These are phyloP conservation scores for Lizanozyma gosingica DNA, from an alignment of 1,139 yeast genomes.

Conservation along the genomic window DNA sequence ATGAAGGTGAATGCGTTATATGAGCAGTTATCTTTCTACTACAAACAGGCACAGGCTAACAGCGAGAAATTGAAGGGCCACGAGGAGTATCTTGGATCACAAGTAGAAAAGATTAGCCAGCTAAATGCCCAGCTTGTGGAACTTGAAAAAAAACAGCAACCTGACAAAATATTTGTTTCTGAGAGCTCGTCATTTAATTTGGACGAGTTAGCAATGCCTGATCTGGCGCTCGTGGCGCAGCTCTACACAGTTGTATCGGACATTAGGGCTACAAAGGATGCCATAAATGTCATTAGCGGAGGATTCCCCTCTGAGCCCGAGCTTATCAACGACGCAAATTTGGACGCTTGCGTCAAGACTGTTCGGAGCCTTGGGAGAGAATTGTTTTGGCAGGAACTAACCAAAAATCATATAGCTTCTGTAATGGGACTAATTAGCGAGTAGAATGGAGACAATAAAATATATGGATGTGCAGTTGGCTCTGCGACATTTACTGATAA, in stretches of 20 bases:
- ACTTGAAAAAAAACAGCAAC: constrained; percentile 12
- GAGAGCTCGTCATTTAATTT: constrained; percentile 12
- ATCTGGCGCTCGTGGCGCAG: constrained; percentile 32
- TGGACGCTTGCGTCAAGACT: constrained; percentile 49
- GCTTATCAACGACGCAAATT: constrained; percentile 22
- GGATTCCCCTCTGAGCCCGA: constrained; percentile 30
- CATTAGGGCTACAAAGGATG: constrained; percentile 62
- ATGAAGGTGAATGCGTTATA: constrained; percentile 14
- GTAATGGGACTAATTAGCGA: constrained; percentile 13
- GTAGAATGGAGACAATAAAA: neutral
- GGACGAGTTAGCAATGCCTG: constrained; percentile 33
- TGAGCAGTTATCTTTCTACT: constrained; percentile 27
- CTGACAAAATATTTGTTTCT: constrained; percentile 13
- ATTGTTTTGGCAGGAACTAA: constrained; percentile 49
- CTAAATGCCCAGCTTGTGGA: constrained; percentile 18
- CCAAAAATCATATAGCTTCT: constrained; percentile 23
- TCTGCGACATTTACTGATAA: neutral
- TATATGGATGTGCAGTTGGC: neutral
- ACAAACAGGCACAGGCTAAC: constrained; percentile 31
- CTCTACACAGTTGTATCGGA: constrained; percentile 61
- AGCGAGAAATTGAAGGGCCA: constrained; percentile 23
- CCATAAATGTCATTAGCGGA: constrained; percentile 49
- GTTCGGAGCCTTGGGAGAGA: constrained; percentile 67
- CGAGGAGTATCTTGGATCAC: constrained; percentile 22
- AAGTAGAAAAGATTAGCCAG: constrained; percentile 18